phyloP scores from a whole-genome alignment of 1,284 basidiomycete genomes.

The Trametes pubescens region DNA sequence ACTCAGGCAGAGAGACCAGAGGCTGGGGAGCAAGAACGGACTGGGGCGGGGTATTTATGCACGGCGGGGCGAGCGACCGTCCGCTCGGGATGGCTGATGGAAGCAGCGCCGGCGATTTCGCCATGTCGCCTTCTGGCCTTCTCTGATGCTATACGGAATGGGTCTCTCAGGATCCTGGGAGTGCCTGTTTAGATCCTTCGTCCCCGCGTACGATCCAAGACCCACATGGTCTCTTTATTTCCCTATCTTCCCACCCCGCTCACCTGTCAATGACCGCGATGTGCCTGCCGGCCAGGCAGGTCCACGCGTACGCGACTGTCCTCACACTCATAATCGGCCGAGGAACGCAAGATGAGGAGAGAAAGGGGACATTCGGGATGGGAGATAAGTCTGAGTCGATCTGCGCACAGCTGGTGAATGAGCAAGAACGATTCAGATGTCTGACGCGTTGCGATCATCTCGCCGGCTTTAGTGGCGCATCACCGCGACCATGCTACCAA shows the following conservation, averaged over 20 bases:
- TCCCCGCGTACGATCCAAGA: constrained; percentile 1
- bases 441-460: neutral
- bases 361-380: neutral
- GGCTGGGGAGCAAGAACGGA: constrained; percentile 11
- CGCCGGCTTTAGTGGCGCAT: constrained; percentile 18
- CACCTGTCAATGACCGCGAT: neutral
- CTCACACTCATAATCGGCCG: too few species aligned
- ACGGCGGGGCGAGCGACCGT: neutral
- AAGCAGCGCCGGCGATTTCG: constrained; percentile 19
- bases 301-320: neutral
- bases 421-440: neutral
- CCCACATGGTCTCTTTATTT: constrained; percentile 11
- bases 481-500: constrained; percentile 6
- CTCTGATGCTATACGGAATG: constrained; percentile 13
- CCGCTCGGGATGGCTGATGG: constrained; percentile 10
- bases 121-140: constrained; percentile 16
- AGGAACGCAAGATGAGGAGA: neutral
- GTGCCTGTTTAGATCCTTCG: constrained; percentile 1
- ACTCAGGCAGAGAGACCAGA: constrained; percentile 6
- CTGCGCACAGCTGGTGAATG: neutral
- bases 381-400: neutral
- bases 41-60: constrained; percentile 15
- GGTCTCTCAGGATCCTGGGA: constrained; percentile 20
- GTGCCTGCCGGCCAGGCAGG: neutral
- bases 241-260: constrained; percentile 18